Evolutionary conservation across 2,329 filamentous ascomycete genomes (phyloP), one percentile per base, ranked within the genome.

Genomic region (Lachnellula arida): DNA sequence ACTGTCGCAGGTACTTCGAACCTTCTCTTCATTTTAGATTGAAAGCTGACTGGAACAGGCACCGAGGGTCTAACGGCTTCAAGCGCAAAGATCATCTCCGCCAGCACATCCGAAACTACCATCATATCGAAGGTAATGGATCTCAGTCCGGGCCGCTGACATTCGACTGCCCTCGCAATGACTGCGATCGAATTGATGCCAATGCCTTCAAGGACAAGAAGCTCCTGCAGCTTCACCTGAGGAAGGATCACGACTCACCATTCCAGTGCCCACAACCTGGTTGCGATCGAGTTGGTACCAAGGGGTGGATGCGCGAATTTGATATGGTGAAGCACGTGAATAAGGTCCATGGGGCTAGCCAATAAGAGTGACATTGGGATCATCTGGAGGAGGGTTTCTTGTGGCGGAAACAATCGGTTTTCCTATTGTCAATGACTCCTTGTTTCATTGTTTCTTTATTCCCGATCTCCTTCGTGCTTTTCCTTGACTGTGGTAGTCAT

Each of bases 91-190:
- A 74, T 44, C 72, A 75, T 50, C 62, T 74, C 0, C 54, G 63
- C 1, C 72, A 74, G 35, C 73, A 74, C 51, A 58, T 73, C 17
- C 60, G 60, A 2, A 65, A 65, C 0, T 73, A 72, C 40, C 73
- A 74, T 58, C 66, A 68, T 28, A 67, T 71, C 15, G 63, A 70
- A 0, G 46, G 48, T 48, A 14, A 42, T 37, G n/a, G 28, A 17
- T 44, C 46, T 0, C 11, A 17, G 14, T n/a, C 17, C 17, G 7
- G 23, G 3, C 22, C 17, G 12, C 37, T 8, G 14, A 6, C 35
- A 11, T 49, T 44, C 32, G n/a, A 25, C 7, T 57, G 56, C 14
- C 32, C 17, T 3, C 12, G 37, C 11, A 37, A 49, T 22, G 52
- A 23, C 14, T 61, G 57, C 17, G 53, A 59, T 12, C 47, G 49